Conservation (phyloP, 345 rosid genomes). For the Moricandia moricandioides region DNA sequence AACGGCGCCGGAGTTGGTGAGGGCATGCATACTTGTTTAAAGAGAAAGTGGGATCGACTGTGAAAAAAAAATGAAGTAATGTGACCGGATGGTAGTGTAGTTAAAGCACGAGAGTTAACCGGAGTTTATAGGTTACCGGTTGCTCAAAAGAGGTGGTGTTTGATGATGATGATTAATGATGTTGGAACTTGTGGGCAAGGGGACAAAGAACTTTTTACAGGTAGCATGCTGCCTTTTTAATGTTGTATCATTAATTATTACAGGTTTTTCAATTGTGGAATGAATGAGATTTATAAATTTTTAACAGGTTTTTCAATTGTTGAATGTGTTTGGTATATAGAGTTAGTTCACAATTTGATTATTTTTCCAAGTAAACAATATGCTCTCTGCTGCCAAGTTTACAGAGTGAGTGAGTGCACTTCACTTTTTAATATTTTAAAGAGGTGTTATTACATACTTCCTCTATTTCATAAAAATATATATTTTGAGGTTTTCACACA, state of each 20-base stretch:
- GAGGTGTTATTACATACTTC: neutral
- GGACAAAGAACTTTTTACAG: slow-evolving; percentile 33
- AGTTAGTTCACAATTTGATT: neutral
- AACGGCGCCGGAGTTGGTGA: slow-evolving; percentile 33
- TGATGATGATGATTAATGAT: slow-evolving; percentile 41
- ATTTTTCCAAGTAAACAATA: neutral
- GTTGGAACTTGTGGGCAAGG: slow-evolving; percentile 36
- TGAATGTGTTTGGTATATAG: neutral
- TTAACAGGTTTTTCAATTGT: neutral
- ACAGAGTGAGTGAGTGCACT: neutral
- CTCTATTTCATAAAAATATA: no score
- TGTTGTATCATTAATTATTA: neutral
- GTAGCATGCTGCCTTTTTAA: slow-evolving; percentile 25
- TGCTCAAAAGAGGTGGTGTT: slow-evolving; percentile 13
- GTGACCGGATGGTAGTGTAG: slow-evolving; percentile 6
- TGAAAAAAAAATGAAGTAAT: neutral
- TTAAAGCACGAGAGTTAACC: slow-evolving; percentile 22
- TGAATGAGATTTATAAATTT: neutral
- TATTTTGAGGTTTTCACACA: no score
- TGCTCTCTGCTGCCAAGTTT: neutral
- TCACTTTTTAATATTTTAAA: neutral
- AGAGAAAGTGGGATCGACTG: neutral
- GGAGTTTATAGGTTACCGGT: slow-evolving; percentile 23
- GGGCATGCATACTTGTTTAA: slow-evolving; percentile 26
- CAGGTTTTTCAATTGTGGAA: neutral